phyloP scores from a whole-genome alignment of 305 asterid species.

The Solanum aculeatissimum region DNA sequence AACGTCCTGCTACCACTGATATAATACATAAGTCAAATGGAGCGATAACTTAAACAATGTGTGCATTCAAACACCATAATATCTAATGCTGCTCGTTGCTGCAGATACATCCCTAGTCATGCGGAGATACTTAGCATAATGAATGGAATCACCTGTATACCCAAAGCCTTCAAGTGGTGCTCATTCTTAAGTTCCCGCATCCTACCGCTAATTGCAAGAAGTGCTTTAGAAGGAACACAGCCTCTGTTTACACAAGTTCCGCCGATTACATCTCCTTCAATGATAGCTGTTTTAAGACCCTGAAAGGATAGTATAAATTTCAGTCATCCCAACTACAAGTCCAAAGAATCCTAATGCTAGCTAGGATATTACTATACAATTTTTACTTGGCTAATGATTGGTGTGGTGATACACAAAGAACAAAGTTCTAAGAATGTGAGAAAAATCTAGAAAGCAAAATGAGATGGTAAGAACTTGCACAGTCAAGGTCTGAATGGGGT shows the following conservation, averaged over 20 bases:
- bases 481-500: not conserved
- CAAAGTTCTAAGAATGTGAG: not conserved
- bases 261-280: slow-evolving; percentile 87
- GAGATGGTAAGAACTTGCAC: not conserved
- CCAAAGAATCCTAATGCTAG: not conserved
- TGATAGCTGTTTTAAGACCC: slow-evolving; percentile 88
- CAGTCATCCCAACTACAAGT: not conserved
- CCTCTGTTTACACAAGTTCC: slow-evolving; percentile 95
- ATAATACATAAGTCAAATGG: not conserved
- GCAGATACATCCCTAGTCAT: not conserved
- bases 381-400: not conserved
- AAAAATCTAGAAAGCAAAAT: not conserved
- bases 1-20: not conserved
- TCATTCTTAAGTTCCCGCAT: slow-evolving; percentile 87
- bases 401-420: not conserved
- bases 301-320: slow-evolving; percentile 2
- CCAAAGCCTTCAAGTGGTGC: slow-evolving; percentile 78
- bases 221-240: slow-evolving; percentile 93
- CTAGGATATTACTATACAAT: not conserved
- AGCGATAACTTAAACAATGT: not conserved
- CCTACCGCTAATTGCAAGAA: slow-evolving; percentile 89
- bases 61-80: not conserved
- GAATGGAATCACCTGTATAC: slow-evolving; percentile 59
- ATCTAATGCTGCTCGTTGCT: not conserved
- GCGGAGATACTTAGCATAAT: slow-evolving; percentile 10